Percentiles rank a stretch among this genome's conserved stretches.
Conservation (phyloP, 129 eudicot genomes). For the Sambucus nigra region DNA sequence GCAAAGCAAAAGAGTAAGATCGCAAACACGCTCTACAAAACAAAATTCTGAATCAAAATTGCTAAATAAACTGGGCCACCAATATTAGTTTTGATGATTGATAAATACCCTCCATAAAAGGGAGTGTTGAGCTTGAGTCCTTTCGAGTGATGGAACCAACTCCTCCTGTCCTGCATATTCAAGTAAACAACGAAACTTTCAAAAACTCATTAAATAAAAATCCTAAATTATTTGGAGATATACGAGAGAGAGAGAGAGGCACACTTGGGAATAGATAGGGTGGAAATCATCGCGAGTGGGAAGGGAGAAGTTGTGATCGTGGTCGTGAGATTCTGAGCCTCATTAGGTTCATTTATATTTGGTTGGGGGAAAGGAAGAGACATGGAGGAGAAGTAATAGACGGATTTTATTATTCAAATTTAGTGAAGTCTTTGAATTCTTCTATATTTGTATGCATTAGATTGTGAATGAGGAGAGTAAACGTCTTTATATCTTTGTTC, state of each 20-base stretch:
- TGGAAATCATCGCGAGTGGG: constrained; percentile 72
- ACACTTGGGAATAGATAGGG: constrained; percentile 67
- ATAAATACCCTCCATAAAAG: constrained; percentile 59
- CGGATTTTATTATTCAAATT: too few relatives aligned
- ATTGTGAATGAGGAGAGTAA: too few relatives aligned
- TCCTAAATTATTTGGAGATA: constrained; percentile 7
- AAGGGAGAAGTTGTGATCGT: constrained; percentile 44
- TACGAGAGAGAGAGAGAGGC: constrained; percentile 4
- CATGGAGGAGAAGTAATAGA: too few relatives aligned
- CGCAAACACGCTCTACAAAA: constrained; percentile 55
- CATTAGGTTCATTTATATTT: too few relatives aligned
- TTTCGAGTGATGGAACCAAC: constrained; percentile 67
- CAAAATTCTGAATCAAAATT: not conserved
- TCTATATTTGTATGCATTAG: too few relatives aligned
- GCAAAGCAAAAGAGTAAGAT: constrained; percentile 40
- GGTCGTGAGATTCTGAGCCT: too few relatives aligned
- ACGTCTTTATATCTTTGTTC: too few relatives aligned
- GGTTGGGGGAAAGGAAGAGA: too few relatives aligned
- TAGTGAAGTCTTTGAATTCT: too few relatives aligned
- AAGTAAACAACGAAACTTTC: not conserved
- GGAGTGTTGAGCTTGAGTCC: constrained; percentile 59
- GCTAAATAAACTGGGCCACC: not conserved
- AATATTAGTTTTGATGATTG: not conserved
- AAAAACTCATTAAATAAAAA: constrained; percentile 1
- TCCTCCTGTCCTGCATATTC: constrained; percentile 73